A percentile compares a stretch with the other conserved stretches of the same genome.
phyloP scores from a whole-genome alignment of 2,329 filamentous ascomycete genomes.

The Blastomyces percursus region DNA sequence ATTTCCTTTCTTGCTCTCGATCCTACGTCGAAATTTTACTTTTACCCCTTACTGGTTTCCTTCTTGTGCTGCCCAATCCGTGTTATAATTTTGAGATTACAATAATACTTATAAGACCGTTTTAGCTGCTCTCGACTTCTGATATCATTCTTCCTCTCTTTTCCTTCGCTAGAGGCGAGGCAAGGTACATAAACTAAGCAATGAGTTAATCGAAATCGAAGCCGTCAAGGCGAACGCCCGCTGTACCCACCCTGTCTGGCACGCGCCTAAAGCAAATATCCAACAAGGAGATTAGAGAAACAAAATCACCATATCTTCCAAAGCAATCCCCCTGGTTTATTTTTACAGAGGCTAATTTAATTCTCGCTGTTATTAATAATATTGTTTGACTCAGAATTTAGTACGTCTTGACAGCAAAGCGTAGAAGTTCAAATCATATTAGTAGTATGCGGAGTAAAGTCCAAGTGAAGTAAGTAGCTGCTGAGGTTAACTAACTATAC shows the following conservation, averaged over 20 bases:
- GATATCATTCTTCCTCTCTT: neutral
- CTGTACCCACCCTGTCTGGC: neutral
- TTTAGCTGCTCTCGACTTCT: neutral
- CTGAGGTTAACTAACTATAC: no score
- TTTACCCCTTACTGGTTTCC: neutral
- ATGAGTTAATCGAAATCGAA: neutral
- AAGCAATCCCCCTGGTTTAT: slow-evolving; percentile 19
- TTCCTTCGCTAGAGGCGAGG: neutral
- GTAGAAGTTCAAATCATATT: no score
- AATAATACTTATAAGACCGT: neutral
- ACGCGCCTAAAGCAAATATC: no score
- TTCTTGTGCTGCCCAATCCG: neutral
- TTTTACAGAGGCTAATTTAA: neutral
- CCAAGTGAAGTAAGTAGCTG: no score
- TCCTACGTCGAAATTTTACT: neutral
- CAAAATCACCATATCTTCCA: no score
- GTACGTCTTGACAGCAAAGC: no score
- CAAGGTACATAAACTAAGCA: neutral
- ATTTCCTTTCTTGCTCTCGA: neutral
- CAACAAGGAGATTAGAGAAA: no score
- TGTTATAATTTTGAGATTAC: neutral
- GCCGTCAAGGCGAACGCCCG: neutral
- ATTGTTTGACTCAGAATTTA: no score
- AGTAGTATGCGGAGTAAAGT: no score
- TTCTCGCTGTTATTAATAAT: slow-evolving; percentile 1